Conservation (phyloP, 1,284 basidiomycete genomes). For the Ceratobasidium sp. region DNA sequence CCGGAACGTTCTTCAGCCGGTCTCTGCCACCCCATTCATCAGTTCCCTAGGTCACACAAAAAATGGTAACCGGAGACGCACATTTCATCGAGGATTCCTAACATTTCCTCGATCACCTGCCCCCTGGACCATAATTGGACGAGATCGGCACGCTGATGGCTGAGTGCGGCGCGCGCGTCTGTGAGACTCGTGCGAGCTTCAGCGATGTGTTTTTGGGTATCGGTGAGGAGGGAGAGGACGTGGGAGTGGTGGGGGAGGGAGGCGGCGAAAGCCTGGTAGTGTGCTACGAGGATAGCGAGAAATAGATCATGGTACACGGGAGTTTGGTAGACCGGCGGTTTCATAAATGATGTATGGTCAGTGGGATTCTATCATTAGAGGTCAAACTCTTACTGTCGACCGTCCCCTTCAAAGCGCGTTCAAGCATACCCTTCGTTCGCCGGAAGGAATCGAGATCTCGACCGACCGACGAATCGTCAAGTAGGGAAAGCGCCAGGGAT, state of each 20-base stretch:
- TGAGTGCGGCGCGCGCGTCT: constrained; percentile 83
- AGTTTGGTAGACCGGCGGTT: no score
- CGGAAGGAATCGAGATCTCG: constrained; percentile 83
- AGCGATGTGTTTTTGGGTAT: constrained; percentile 79
- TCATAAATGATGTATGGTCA: constrained; percentile 14
- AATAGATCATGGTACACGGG: no score
- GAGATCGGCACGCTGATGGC: constrained; percentile 84
- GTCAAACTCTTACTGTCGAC: constrained; percentile 75
- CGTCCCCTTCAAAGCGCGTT: constrained; percentile 83
- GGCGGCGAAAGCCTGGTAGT: constrained; percentile 93
- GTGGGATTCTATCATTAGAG: neutral
- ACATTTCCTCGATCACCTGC: constrained; percentile 90
- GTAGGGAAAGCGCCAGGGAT: constrained; percentile 86
- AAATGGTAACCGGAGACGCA: constrained; percentile 60
- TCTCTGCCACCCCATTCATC: constrained; percentile 69
- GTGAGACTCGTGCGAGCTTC: constrained; percentile 79
- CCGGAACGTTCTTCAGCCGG: constrained; percentile 90
- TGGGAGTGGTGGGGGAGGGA: constrained; percentile 89
- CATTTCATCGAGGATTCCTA: constrained; percentile 91
- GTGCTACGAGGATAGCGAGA: constrained; percentile 72
- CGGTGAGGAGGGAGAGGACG: constrained; percentile 76
- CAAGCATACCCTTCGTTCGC: constrained; percentile 79
- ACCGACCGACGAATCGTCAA: constrained; percentile 78
- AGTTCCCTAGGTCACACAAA: constrained; percentile 45
- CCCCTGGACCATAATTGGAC: constrained; percentile 88